Percentiles rank a stretch among this genome's conserved stretches.
These are phyloP conservation scores for Crotalaria pallida DNA, from an alignment of 306 rosid species.

Conservation along the genomic window DNA sequence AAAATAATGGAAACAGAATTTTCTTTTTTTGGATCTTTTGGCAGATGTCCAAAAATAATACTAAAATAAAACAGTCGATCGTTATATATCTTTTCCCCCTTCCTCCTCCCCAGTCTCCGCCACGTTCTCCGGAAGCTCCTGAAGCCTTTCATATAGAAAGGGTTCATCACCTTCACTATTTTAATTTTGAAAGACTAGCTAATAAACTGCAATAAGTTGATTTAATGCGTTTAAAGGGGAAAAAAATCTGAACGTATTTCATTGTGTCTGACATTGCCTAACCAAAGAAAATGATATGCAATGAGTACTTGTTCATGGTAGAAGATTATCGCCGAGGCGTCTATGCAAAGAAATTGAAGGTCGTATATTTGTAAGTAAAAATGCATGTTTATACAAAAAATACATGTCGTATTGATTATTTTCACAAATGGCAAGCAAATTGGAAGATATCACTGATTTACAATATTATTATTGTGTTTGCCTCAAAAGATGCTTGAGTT, in stretches of 20 bases:
- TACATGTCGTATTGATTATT: background rate
- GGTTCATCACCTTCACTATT: too few relatives aligned
- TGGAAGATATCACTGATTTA: background rate
- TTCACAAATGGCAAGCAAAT: constrained; percentile 7
- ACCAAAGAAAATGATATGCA: background rate
- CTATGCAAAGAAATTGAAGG: background rate
- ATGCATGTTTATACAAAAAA: background rate
- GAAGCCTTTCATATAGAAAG: too few relatives aligned
- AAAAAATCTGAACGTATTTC: background rate
- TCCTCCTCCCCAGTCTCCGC: too few relatives aligned
- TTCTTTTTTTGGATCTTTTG: too few relatives aligned
- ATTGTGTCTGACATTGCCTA: background rate
- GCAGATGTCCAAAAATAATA: too few relatives aligned
- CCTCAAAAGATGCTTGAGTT: background rate
- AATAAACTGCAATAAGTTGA: background rate
- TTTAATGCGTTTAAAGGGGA: background rate
- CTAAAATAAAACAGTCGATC: too few relatives aligned
- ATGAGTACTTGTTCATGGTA: constrained; percentile 3
- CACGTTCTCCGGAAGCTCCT: too few relatives aligned
- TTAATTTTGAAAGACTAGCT: too few relatives aligned
- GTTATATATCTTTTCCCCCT: too few relatives aligned
- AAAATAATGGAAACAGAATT: too few relatives aligned
- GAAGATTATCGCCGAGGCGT: background rate
- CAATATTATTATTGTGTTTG: background rate
- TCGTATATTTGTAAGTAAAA: background rate